Base-by-base conservation (phyloP, 768 basidiomycete species). In the Mycena metata region DNA sequence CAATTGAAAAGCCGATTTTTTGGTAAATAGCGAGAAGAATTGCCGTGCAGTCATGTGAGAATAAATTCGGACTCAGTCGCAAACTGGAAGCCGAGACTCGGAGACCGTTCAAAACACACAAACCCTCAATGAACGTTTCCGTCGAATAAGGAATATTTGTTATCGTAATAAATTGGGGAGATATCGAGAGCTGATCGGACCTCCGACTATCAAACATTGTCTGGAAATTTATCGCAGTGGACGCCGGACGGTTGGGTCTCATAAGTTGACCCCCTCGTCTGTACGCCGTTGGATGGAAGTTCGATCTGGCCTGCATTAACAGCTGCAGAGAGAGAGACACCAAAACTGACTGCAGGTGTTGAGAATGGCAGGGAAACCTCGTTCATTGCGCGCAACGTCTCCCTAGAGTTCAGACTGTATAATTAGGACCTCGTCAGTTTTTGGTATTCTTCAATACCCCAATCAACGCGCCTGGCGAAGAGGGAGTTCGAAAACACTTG, bases 401-500 rank as follows among this genome's bases (percentile, higher is more conserved):
- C 51, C 33, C 51, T 35, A n/a, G 51, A 54, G 51, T 54, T 54
- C 51, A 54, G 19, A 54, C 51, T 54, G 51, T n/a, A 36, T 19
- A 21, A 54, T 51, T 33, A 36, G 6, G 16, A 51, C 33, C 30
- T 54, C 33, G 30, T 54, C 15, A 54, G 51, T 36, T 36, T 36
- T 19, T 54, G 16, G 0, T 21, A 36, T 30, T 10, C 7, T 12
- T 50, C 51, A 36, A 26, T 35, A 33, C 19, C 33, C 15, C 17
- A 54, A 54, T 54, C 41, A 57, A 57, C 56, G 39, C 24, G 16
- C 56, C 21, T 57, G 56, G 56, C 39, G 12, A 57, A 17, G 39
- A 57, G 36, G 21, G 59, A 60, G 46, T 60, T 60, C 35, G 59
- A 42, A 35, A 49, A 60, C 41, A 60, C 59, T 60, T 45, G 5